Base-by-base conservation (phyloP, 2,329 filamentous ascomycete genomes). In the Fusarium keratoplasticum region DNA sequence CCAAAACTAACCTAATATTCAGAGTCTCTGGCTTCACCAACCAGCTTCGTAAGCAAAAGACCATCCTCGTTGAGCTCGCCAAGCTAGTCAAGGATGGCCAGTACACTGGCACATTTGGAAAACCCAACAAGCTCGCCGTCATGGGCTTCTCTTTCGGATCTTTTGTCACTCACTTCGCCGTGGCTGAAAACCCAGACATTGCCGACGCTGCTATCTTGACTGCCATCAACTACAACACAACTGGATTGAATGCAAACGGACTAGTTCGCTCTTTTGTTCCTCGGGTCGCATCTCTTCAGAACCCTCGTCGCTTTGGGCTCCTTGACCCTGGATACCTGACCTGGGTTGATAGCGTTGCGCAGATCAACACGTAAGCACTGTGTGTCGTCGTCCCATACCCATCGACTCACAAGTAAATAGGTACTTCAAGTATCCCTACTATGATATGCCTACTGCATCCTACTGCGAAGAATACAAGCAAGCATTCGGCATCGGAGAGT, bases 81-180 rank as follows among this genome's bases (percentile, higher is more conserved):
- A 67, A 64, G 22, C 36, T 70, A 4, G 64, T 74, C 38, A 72
- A 70, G 42, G 33, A 68, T 7, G 72, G 72, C 29, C 35, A 69
- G 14, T 70, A 66, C 29, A 74, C 61, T 3, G 72, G 70, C 10
- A 50, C 35, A 9, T 65, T 71, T 33, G 72, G 70, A 5, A 69
- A 65, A 22, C 70, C 67, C 6, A 60, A 58, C 14, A 66, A 73
- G n/a, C 44, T 73, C 3, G 65, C 58, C 25, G 58, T 74, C 18
- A 73, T 76, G 65, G 69, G 70, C 11, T 77, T 74, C 42, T 76
- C 74, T 14, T 71, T 71, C 42, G 69, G 73, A 36, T 73, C 68
- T 2, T 73, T 63, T 6, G 20, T 72, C 47, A 73, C 72, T 14
- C 67, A 74, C 35, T 72, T 72, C 42, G 61, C 70, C 2, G 70